Evolutionary conservation across 345 rosid genomes (phyloP).

Genomic region (Abelmoschus esculentus): DNA sequence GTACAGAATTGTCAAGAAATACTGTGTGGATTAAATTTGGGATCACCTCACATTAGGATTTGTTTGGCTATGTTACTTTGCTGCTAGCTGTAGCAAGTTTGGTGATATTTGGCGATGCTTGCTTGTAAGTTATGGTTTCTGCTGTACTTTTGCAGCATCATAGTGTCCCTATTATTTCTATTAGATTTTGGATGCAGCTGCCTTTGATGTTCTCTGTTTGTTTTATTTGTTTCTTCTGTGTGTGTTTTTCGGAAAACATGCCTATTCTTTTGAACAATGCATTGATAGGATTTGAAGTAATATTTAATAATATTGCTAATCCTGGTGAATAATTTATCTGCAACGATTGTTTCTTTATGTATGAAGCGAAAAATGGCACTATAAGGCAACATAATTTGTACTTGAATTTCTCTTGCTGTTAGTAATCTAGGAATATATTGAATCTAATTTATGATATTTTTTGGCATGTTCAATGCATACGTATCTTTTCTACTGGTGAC

Average conservation of each 20-base stretch:
- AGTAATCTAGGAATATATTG: background rate
- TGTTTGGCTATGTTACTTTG: background rate
- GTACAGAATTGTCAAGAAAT: background rate
- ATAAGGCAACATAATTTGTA: background rate
- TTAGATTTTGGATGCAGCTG: background rate
- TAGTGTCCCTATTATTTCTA: background rate
- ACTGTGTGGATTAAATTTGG: background rate
- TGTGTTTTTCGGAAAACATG: background rate
- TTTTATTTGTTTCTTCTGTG: background rate
- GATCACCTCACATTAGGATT: background rate
- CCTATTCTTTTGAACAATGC: background rate
- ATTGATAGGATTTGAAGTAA: background rate
- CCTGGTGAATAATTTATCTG: background rate
- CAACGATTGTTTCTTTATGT: background rate
- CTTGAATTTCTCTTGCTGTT: background rate
- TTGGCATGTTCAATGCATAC: constrained; percentile 3
- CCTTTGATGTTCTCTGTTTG: background rate
- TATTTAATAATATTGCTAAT: background rate
- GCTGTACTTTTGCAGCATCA: background rate
- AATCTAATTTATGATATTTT: background rate
- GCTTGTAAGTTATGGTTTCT: background rate
- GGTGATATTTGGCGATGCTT: background rate
- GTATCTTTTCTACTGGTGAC: constrained; percentile 8
- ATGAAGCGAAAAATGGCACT: background rate
- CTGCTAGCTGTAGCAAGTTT: background rate